These are phyloP conservation scores for Aspergillus conjunctus DNA, from an alignment of 495 filamentous ascomycete species.

Conservation along the genomic window DNA sequence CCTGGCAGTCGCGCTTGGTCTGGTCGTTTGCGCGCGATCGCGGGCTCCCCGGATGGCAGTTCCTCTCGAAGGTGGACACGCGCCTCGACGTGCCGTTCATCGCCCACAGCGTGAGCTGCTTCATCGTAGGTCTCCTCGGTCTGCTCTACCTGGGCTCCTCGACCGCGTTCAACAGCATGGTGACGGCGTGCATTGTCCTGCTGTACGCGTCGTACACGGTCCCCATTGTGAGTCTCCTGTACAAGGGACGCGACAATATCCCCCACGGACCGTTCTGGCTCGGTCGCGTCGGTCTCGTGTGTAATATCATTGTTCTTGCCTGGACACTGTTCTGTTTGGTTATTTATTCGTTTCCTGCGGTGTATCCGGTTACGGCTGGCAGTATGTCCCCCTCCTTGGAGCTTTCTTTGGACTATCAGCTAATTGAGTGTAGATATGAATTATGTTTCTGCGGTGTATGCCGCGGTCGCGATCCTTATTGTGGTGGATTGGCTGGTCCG, in stretches of 20 bases:
- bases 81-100: conserved; percentile 30
- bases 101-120: conserved; percentile 49
- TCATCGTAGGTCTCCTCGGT: conserved; percentile 50
- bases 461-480: conserved; percentile 41
- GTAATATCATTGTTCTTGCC: conserved; percentile 43
- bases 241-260: conserved; percentile 49
- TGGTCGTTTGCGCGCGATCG: conserved; percentile 46
- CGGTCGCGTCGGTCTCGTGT: conserved; percentile 39
- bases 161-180: conserved; percentile 52
- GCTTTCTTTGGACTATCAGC: background rate
- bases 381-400: background rate
- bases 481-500: conserved; percentile 45
- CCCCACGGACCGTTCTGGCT: conserved; percentile 54
- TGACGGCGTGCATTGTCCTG: conserved; percentile 51
- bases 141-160: conserved; percentile 52
- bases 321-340: conserved; percentile 52
- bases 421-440: conserved; percentile 42
- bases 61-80: conserved; percentile 23
- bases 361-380: conserved; percentile 35
- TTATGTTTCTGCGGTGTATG: conserved; percentile 55
- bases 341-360: conserved; percentile 53
- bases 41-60: conserved; percentile 26
- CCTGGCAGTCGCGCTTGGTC: conserved; percentile 40
- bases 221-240: conserved; percentile 47
- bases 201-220: conserved; percentile 53